Base-by-base conservation (phyloP, 2,329 filamentous ascomycete genomes). In the Xylaria sp. region DNA sequence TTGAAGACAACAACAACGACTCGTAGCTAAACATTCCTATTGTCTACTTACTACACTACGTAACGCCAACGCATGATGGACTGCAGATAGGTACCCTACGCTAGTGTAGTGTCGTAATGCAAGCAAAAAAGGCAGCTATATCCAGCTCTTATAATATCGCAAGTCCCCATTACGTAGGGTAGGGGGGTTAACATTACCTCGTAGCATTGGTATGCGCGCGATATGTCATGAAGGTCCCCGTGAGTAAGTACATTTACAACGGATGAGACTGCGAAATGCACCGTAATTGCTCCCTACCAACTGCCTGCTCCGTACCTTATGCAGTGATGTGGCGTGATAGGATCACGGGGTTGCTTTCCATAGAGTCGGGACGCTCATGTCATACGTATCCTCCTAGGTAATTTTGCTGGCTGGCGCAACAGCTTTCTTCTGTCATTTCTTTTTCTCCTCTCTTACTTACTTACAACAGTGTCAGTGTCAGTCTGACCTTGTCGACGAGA, bases 381-480 rank as follows among this genome's bases (percentile, higher is more conserved):
- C 4, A 48, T 16, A 37, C 8, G 34, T 9, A 11, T 52, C 42
- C 42, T 16, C 13, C 42, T 46, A 16, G 42, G n/a, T 46, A 46
- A 46, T 46, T 42, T 13, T 42, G 37, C 8, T 42, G 23, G 23
- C 23, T 30, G 23, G 23, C 23, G 23, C 23, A 11, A 30, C 34
- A 46, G 16, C 51, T 49, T 47, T 37, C 71, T 73, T 30, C 76
- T 66, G 44, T 39, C 19, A 10, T 52, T 35, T 51, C 34, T 51
- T 53, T 37, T 60, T 52, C 16, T 52, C 37, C 47, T n/a, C 11
- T 49, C 46, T 49, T 3, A 19, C 13, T 57, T 53, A 47, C 50
- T 52, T 51, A 42, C 37, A 42, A 10, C 37, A 42, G 16, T 16
- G 16, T 16, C 16, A 16, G 16, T 16, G 16, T 16, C 16, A 16